Evolutionary conservation across 2,329 filamentous ascomycete genomes (phyloP).

Genomic region (Penicillium palitans): DNA sequence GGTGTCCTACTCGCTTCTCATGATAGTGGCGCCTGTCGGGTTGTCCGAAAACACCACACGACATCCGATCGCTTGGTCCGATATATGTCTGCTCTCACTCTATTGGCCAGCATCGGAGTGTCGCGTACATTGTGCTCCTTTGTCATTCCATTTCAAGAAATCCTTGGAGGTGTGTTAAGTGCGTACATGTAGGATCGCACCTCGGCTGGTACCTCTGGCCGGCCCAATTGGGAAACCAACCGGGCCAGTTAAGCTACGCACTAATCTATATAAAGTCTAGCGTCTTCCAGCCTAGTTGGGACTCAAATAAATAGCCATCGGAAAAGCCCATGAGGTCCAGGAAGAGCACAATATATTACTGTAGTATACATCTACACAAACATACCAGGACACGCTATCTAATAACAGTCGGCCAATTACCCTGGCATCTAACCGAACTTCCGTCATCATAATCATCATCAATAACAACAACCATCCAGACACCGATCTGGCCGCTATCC

Average conservation of each 20-base stretch:
- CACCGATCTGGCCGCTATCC: conserved; percentile 65
- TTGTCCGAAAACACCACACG: neutral
- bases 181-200: neutral
- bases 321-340: neutral
- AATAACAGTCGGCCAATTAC: conserved; percentile 14
- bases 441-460: conserved; percentile 56
- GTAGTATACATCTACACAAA: neutral
- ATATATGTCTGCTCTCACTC: neutral
- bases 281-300: neutral
- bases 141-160: neutral
- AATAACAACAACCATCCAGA: conserved; percentile 76
- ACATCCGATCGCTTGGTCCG: neutral
- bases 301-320: neutral
- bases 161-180: too few species aligned
- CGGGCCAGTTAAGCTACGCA: neutral
- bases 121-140: too few species aligned
- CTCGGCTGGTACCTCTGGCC: accelerated
- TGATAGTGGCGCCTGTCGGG: neutral
- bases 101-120: neutral
- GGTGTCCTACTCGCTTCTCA: too few species aligned
- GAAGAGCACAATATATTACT: neutral
- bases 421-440: conserved; percentile 13
- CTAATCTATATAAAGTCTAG: neutral
- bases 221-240: neutral
- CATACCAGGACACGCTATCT: neutral